These are phyloP conservation scores for Phytophthora sansomeana DNA, from an alignment of 352 stramenopile genomes.

Conservation along the genomic window DNA sequence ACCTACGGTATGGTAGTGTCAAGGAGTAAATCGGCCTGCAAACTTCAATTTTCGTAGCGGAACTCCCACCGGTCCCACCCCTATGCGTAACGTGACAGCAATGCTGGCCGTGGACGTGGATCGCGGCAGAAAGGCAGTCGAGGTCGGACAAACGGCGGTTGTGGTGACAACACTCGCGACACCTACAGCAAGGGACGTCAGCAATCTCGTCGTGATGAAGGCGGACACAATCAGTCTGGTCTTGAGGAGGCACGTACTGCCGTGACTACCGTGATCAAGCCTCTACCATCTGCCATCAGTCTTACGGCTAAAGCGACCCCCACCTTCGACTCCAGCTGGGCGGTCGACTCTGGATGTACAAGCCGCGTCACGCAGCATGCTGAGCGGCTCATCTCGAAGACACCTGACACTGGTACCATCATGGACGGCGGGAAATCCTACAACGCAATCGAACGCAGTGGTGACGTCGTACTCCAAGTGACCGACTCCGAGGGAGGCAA, in stretches of 20 bases:
- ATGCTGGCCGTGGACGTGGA: not conserved
- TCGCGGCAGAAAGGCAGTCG: not conserved
- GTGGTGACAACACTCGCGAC: not conserved
- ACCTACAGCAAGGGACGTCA: not conserved
- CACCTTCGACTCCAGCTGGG: not conserved
- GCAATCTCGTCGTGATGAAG: not conserved
- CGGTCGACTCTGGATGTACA: conserved; percentile 5
- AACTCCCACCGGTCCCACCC: not conserved
- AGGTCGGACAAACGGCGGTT: not conserved
- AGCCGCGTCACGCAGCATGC: not conserved
- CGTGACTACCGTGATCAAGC: not conserved
- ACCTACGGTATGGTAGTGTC: not conserved
- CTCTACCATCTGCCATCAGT: not conserved
- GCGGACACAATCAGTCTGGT: not conserved
- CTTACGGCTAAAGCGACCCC: not conserved
- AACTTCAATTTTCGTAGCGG: not conserved
- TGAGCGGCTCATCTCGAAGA: not conserved
- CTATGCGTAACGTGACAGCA: not conserved
- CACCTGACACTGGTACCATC: not conserved
- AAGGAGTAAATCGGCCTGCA: not conserved
- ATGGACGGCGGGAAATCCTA: conserved; percentile 7
- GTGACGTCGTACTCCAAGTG: conserved; percentile 3
- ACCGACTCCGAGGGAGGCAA: conserved; percentile 19
- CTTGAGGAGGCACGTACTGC: not conserved
- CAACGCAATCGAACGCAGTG: conserved; percentile 5